Evolutionary conservation across 768 basidiomycete species (phyloP).

Genomic region (Gautieria morchelliformis): DNA sequence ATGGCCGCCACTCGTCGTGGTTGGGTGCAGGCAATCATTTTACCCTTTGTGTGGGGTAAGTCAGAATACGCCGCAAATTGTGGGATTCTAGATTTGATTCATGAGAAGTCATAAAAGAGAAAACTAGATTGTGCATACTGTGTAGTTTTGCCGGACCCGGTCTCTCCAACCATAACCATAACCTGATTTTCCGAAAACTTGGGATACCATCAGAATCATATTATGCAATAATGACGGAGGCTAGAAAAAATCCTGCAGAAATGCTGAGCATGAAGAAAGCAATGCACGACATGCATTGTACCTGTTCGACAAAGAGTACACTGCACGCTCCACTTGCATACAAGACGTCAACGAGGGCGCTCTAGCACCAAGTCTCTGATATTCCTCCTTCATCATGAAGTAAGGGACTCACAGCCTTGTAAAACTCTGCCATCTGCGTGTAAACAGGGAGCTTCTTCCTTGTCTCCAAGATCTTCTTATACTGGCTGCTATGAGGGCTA

Average conservation of each 20-base stretch:
- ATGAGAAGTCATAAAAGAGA: neutral
- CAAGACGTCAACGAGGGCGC: neutral
- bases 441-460: conserved; percentile 89
- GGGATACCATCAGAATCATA: conserved; percentile 17
- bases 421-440: conserved; percentile 88
- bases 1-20: conserved; percentile 94
- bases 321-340: neutral
- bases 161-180: conserved; percentile 87
- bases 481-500: conserved; percentile 61
- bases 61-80: conserved; percentile 95
- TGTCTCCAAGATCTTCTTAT: conserved; percentile 75
- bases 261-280: neutral
- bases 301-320: neutral
- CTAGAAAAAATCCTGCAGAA: conserved; percentile 18
- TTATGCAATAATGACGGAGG: conserved; percentile 4
- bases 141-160: conserved; percentile 92
- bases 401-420: conserved; percentile 60
- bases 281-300: neutral
- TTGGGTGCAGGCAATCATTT: conserved; percentile 93
- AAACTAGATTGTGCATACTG: conserved; percentile 44
- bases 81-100: conserved; percentile 59
- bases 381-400: neutral
- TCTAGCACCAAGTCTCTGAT: conserved; percentile 1
- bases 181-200: conserved; percentile 77
- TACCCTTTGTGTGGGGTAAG: conserved; percentile 80